phyloP scores from a whole-genome alignment of 768 basidiomycete genomes.

The Mycena crocata region DNA sequence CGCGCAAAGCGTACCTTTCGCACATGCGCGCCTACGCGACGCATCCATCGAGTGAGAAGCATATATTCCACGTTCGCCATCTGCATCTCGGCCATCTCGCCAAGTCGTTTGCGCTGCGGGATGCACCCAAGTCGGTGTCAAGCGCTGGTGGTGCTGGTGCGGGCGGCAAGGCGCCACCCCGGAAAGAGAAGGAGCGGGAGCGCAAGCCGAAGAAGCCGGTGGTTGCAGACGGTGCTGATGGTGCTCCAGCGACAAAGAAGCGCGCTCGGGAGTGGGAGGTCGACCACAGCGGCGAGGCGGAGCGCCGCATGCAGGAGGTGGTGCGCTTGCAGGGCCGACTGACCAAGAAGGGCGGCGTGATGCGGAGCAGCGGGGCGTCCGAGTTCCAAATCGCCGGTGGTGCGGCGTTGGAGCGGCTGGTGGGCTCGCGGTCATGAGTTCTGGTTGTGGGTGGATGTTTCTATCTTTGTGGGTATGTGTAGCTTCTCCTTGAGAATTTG shows the following conservation, averaged over 20 bases:
- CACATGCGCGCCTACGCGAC: conserved; percentile 98
- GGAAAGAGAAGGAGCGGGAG: conserved; percentile 34
- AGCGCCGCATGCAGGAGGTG: conserved; percentile 86
- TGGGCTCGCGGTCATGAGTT: conserved; percentile 41
- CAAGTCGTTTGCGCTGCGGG: conserved; percentile 91
- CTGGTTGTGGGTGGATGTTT: not conserved
- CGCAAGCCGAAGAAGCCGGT: conserved; percentile 34
- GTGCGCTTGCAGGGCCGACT: conserved; percentile 87
- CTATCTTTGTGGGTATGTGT: not conserved
- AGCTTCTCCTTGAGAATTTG: conserved; percentile 19
- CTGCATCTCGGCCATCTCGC: conserved; percentile 95
- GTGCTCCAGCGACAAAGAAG: conserved; percentile 38
- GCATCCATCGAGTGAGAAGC: conserved; percentile 94
- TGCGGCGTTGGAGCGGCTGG: conserved; percentile 70
- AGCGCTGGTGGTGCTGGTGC: conserved; percentile 37
- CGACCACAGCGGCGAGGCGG: conserved; percentile 66
- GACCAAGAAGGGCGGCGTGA: conserved; percentile 82
- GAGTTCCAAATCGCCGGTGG: conserved; percentile 86
- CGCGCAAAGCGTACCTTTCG: conserved; percentile 89
- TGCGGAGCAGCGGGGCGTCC: conserved; percentile 72
- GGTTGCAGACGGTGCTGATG: conserved; percentile 35
- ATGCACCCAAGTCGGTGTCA: conserved; percentile 74
- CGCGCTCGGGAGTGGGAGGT: conserved; percentile 52
- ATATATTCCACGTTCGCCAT: conserved; percentile 95
- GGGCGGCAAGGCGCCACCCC: conserved; percentile 23